Conservation (phyloP, 306 rosid genomes). For the Phaseolus lunatus region DNA sequence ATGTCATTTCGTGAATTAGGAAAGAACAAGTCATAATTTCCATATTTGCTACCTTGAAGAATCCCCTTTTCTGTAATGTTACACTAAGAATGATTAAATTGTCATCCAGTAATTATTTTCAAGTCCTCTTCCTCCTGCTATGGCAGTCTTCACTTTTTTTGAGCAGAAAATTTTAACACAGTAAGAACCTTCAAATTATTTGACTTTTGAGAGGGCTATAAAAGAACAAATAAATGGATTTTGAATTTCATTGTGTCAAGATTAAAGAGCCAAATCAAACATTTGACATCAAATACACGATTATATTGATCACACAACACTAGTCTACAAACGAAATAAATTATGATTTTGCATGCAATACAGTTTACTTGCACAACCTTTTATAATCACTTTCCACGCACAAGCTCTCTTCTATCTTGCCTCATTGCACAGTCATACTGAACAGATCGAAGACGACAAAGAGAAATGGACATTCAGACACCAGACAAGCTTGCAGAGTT, state of each 20-base stretch:
- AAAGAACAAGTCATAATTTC: background rate
- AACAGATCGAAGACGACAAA: slow-evolving; percentile 37
- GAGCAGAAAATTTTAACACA: background rate
- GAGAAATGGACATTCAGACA: background rate
- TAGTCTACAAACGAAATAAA: background rate
- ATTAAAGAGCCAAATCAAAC: background rate
- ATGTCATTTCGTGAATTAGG: background rate
- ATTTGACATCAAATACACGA: background rate
- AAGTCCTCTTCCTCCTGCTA: background rate
- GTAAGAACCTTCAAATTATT: background rate
- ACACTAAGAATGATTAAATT: background rate
- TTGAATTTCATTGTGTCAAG: background rate
- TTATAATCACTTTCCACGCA: background rate
- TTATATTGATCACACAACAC: background rate
- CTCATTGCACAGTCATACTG: background rate
- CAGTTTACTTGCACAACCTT: background rate
- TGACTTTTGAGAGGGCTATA: background rate
- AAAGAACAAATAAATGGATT: background rate
- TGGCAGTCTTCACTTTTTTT: background rate
- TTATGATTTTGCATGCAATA: background rate
- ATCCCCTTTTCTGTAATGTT: background rate
- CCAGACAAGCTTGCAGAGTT: background rate
- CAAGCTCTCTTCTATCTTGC: slow-evolving; percentile 15
- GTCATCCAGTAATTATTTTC: background rate
- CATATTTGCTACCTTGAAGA: slow-evolving; percentile 2